phyloP scores from a whole-genome alignment of 257 asterid genomes.

The Cinchona pubescens region DNA sequence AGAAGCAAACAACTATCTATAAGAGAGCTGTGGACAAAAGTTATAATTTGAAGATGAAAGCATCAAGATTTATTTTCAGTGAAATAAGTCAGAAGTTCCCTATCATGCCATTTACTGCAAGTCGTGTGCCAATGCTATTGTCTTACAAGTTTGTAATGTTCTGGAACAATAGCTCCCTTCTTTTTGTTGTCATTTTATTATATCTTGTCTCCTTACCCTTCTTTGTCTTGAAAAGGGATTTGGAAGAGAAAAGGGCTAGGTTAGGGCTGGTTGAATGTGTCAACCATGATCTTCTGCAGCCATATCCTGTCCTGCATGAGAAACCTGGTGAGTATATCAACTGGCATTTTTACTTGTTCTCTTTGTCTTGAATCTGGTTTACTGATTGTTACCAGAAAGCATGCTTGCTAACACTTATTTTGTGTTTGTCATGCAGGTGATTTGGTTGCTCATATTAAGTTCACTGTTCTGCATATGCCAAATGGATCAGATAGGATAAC shows the following conservation, averaged over 20 bases:
- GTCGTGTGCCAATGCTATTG: conserved; percentile 40
- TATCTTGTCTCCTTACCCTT: neutral
- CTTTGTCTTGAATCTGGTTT: neutral
- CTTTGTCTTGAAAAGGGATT: conserved; percentile 51
- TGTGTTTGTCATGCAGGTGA: conserved; percentile 54
- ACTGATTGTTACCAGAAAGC: neutral
- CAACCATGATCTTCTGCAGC: conserved; percentile 88
- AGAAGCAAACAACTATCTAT: conserved; percentile 89
- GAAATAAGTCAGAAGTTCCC: conserved; percentile 89
- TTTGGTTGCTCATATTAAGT: conserved; percentile 83
- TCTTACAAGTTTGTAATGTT: neutral
- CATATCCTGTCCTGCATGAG: conserved; percentile 92
- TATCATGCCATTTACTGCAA: conserved; percentile 80
- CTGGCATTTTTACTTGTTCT: neutral
- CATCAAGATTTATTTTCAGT: conserved; percentile 86
- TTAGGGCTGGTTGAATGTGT: conserved; percentile 89
- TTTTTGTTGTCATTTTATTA: neutral
- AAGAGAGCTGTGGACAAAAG: conserved; percentile 91
- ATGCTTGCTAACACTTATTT: neutral
- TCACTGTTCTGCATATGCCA: conserved; percentile 88
- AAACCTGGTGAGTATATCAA: conserved; percentile 57
- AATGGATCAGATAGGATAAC: conserved; percentile 91
- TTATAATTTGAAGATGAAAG: conserved; percentile 86
- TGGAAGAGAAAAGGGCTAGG: conserved; percentile 94
- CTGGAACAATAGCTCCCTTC: neutral